Base-by-base conservation (phyloP, 495 filamentous ascomycete genomes). In the Bryoglossum gracile region DNA sequence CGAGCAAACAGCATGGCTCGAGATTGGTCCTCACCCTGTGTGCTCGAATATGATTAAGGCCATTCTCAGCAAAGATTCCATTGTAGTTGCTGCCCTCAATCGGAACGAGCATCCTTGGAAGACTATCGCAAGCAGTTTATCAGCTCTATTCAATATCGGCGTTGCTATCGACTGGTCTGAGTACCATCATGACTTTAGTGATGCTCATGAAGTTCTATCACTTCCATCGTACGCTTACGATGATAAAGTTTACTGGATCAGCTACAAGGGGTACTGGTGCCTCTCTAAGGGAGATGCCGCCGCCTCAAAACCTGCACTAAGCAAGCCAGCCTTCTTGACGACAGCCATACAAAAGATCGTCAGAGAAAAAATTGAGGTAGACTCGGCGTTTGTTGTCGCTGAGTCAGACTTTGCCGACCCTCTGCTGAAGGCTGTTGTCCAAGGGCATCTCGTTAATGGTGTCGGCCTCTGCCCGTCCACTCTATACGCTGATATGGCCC, bases 241-340 rank as follows among this genome's bases (percentile, higher is more conserved):
- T 49, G 65, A 81, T 25, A 90, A 89, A 71, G 81, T 84, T 55
- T 88, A 89, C 64, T 92, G 88, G 88, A 76, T 90, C 17, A 72
- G 81, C 10, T 90, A 90, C 62, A 72, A 70, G 11, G 80, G 84
- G 48, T 86, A 69, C 68, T 78, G 67, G 71, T 80, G 42, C 77
- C 55, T 89, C 24, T 82, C 79, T 55, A 88, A 88, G 63, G 84
- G 85, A 64, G 76, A 76, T 26, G 74, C 79, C 5, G 76, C 78
- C 9, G 72, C 74, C 49, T 70, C 77, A 30, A 78, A 21, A 76
- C 43, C 76, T 70, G 8, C 69, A 66, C 22, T 28, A 17, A 32
- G 28, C n/a, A 32, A 32, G 28, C 28, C 28, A 8, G 28, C 50
- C 46, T 46, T 46, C 34, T 24, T 25, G 16, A 17, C 25, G 10